A percentile compares a stretch with the other conserved stretches of the same genome.
Conservation (phyloP, 139 green algal genomes). For the Spirogloea muscicola region DNA sequence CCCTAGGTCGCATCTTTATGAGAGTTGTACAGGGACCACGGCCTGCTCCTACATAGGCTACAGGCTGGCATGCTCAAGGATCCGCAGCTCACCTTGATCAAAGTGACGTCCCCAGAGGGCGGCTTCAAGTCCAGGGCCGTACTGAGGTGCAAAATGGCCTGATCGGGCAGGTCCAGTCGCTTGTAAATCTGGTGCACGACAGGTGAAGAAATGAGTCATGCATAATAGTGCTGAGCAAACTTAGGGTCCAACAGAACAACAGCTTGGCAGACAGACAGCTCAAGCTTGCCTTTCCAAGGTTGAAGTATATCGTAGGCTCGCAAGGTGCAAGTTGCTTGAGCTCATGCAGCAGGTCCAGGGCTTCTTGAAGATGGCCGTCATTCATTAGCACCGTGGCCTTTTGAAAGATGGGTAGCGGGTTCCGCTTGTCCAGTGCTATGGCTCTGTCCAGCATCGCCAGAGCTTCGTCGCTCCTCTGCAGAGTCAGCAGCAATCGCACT, state of each 20-base stretch:
- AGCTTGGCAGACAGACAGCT: background rate
- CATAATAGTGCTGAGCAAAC: too few species aligned
- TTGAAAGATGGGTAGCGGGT: conserved; percentile 90
- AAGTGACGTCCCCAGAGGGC: conserved; percentile 63
- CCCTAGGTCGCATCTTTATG: background rate
- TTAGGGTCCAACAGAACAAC: conserved; percentile 9
- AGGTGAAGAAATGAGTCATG: too few species aligned
- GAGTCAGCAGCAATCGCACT: too few species aligned
- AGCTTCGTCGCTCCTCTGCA: conserved; percentile 60
- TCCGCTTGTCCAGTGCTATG: conserved; percentile 71
- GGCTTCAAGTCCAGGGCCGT: conserved; percentile 80
- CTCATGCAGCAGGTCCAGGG: conserved; percentile 66
- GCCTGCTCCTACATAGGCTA: too few species aligned
- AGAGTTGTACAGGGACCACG: background rate
- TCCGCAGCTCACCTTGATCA: conserved; percentile 68
- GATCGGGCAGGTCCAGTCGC: conserved; percentile 61
- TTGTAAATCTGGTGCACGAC: conserved; percentile 70
- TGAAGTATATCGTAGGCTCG: conserved; percentile 83
- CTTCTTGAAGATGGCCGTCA: conserved; percentile 58
- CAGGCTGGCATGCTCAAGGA: background rate
- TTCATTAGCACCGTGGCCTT: conserved; percentile 70
- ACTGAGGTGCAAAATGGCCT: conserved; percentile 69
- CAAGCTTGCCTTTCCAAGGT: conserved; percentile 69
- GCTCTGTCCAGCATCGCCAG: conserved; percentile 69
- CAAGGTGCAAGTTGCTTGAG: conserved; percentile 74